A percentile compares a stretch with the other conserved stretches of the same genome.
Conservation (phyloP, 2,329 filamentous ascomycete genomes). For the Lachnellula occidentalis region DNA sequence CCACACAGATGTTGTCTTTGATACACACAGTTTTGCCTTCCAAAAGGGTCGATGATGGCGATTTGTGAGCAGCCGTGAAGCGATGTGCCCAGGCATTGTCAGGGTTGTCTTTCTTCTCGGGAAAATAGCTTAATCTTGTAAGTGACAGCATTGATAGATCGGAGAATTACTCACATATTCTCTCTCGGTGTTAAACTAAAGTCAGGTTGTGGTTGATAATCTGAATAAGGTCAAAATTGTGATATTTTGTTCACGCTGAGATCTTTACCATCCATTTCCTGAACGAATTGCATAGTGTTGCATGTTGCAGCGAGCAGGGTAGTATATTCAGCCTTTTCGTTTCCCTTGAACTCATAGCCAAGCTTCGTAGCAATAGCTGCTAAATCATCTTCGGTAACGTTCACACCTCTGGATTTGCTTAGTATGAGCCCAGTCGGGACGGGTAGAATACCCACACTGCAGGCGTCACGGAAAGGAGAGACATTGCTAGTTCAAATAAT, state of each 20-base stretch:
- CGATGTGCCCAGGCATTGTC: constrained; percentile 18
- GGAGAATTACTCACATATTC: constrained; percentile 11
- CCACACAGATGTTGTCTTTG: constrained; percentile 51
- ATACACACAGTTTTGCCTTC: constrained; percentile 43
- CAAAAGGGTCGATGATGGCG: constrained; percentile 22
- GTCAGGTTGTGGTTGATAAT: constrained; percentile 20
- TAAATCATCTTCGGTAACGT: constrained; percentile 16
- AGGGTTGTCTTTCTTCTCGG: constrained; percentile 14
- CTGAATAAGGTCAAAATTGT: neutral
- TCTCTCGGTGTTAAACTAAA: constrained; percentile 10
- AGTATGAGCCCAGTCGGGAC: neutral
- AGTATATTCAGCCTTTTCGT: constrained; percentile 17
- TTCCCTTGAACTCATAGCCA: constrained; percentile 18
- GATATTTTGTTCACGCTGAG: neutral
- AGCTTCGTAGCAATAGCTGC: constrained; percentile 13
- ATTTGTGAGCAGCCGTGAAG: constrained; percentile 14
- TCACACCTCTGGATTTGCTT: constrained; percentile 10
- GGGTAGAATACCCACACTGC: constrained; percentile 8
- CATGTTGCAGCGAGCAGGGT: constrained; percentile 19
- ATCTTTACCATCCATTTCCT: constrained; percentile 16
- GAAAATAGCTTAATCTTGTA: constrained; percentile 9
- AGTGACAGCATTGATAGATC: neutral
- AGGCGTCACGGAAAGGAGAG: constrained; percentile 18
- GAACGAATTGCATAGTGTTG: constrained; percentile 20
- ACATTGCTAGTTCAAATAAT: constrained; percentile 8